These are phyloP conservation scores for Entomophthora muscae DNA, from an alignment of 371 early-diverging fungal genomes.

Conservation along the genomic window DNA sequence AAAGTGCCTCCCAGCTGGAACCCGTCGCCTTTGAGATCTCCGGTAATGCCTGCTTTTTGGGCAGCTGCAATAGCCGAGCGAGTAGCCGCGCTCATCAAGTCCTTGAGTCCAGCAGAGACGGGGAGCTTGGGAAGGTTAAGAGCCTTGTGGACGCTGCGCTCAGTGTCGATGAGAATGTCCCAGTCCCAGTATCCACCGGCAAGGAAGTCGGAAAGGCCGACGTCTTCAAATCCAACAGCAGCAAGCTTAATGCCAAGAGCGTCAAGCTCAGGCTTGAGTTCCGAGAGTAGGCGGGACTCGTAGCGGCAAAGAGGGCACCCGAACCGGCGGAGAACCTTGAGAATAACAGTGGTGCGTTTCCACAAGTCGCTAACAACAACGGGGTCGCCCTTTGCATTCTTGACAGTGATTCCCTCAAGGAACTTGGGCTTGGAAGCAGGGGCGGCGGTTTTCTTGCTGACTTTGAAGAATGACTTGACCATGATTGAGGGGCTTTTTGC, in stretches of 20 bases:
- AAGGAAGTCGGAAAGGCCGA: conserved; percentile 4
- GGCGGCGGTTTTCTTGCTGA: too few relatives aligned
- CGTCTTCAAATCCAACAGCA: conserved; percentile 7
- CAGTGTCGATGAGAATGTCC: conserved; percentile 1
- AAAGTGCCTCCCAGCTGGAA: conserved; percentile 8
- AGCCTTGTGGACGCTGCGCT: conserved; percentile 1
- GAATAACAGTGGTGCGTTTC: background rate
- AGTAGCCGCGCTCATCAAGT: background rate
- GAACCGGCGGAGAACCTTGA: background rate
- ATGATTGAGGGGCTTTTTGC: too few relatives aligned
- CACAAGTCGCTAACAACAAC: background rate
- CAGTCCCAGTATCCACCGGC: conserved; percentile 8
- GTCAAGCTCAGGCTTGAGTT: conserved; percentile 1
- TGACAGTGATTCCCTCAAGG: background rate
- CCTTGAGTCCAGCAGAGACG: background rate
- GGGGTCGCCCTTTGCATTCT: background rate
- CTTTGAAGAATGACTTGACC: too few relatives aligned
- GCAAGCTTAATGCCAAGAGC: background rate
- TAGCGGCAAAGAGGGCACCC: background rate
- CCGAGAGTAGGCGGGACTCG: background rate
- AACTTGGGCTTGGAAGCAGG: too few relatives aligned
- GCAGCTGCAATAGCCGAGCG: background rate
- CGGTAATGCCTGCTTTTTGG: background rate
- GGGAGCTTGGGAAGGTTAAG: background rate
- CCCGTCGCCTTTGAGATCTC: conserved; percentile 3